These are phyloP conservation scores for Colletotrichum graminicola DNA, from an alignment of 2,329 filamentous ascomycete species.

Conservation along the genomic window DNA sequence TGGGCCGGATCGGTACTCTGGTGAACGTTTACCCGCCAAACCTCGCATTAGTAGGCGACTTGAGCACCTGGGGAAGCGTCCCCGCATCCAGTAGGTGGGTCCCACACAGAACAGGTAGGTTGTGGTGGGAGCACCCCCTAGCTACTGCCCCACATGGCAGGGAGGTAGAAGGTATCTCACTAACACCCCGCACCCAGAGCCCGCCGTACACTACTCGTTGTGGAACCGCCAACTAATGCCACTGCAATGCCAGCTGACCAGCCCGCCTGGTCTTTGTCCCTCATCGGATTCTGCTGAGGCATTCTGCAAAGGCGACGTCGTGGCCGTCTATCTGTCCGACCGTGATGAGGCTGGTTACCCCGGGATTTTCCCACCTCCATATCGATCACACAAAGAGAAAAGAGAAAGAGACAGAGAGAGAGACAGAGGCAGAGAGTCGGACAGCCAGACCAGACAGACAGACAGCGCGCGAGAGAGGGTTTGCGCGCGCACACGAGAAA, in stretches of 20 bases:
- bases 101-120: too few species aligned
- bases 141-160: background rate
- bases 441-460: background rate
- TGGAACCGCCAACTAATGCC: slow-evolving; percentile 23
- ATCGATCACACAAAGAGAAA: background rate
- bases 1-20: slow-evolving; percentile 18
- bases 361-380: slow-evolving; percentile 40
- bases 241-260: slow-evolving; percentile 34
- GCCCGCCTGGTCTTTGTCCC: slow-evolving; percentile 3
- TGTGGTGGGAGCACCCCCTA: background rate
- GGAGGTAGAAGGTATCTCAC: background rate
- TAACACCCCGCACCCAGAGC: slow-evolving; percentile 30
- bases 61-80: background rate
- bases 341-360: slow-evolving; percentile 26
- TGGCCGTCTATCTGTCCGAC: background rate
- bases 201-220: slow-evolving; percentile 2
- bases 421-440: background rate
- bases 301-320: slow-evolving; percentile 18
- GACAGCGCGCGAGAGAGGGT: too few species aligned
- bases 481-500: slow-evolving; percentile 16
- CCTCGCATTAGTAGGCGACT: slow-evolving; percentile 16
- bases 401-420: background rate
- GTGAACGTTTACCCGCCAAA: slow-evolving; percentile 25
- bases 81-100: too few species aligned
- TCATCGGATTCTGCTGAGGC: background rate